A percentile compares a stretch with the other conserved stretches of the same genome.
phyloP scores from a whole-genome alignment of 2,329 filamentous ascomycete genomes.

The Lachnellula suecica region DNA sequence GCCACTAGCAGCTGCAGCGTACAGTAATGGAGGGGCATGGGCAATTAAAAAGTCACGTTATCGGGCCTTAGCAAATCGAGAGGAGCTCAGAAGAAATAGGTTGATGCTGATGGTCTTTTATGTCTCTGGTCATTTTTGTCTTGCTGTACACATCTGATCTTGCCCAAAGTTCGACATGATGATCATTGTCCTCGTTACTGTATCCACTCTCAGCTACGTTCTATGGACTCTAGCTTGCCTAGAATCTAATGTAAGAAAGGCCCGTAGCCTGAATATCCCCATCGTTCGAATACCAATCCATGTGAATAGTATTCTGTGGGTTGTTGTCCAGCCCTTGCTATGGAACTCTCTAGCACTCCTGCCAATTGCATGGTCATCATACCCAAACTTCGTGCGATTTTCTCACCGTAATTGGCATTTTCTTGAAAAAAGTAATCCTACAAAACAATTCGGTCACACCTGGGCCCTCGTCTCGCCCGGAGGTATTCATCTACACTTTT shows the following conservation, averaged over 20 bases:
- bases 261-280: neutral
- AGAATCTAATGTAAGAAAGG: neutral
- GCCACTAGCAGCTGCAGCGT: too few species aligned
- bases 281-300: neutral
- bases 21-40: too few species aligned
- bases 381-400: neutral
- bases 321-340: neutral
- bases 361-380: neutral
- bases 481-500: neutral
- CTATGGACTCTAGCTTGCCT: neutral
- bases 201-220: neutral
- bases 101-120: too few species aligned
- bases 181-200: neutral
- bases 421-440: neutral
- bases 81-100: too few species aligned
- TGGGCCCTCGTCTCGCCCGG: neutral
- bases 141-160: neutral
- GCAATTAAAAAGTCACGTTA: too few species aligned
- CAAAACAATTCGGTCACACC: neutral
- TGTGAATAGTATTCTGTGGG: neutral
- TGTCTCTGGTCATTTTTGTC: neutral
- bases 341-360: neutral
- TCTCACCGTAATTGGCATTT: slow-evolving; percentile 1
- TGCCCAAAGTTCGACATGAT: neutral
- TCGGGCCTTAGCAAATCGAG: too few species aligned